phyloP scores from a whole-genome alignment of 2,329 filamentous ascomycete species.

The Fusarium palustre region DNA sequence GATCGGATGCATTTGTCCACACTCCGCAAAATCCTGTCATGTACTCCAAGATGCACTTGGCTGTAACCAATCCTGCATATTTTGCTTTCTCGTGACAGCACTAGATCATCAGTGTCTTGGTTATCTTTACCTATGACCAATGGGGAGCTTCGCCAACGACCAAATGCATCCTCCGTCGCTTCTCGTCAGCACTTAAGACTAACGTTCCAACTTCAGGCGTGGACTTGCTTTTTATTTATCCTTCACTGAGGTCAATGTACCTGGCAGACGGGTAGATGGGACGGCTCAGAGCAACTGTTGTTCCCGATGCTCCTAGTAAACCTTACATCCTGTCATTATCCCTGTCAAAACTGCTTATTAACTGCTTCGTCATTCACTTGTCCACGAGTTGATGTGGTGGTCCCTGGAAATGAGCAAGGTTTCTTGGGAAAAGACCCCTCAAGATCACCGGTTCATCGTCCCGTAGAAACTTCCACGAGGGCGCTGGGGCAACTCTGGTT shows the following conservation, averaged over 20 bases:
- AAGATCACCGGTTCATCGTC: conserved; percentile 29
- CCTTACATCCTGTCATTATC: conserved; percentile 27
- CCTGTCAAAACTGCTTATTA: conserved; percentile 36
- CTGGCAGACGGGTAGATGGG: conserved; percentile 23
- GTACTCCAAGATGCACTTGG: conserved; percentile 9
- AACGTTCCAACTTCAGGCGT: conserved; percentile 40
- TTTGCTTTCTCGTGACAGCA: conserved; percentile 8
- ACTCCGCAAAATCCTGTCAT: conserved; percentile 14
- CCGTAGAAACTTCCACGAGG: conserved; percentile 31
- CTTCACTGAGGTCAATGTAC: conserved; percentile 24
- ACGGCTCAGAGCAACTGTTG: conserved; percentile 23
- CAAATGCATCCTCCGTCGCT: not conserved
- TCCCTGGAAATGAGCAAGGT: conserved; percentile 21
- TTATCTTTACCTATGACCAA: not conserved
- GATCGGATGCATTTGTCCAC: conserved; percentile 17
- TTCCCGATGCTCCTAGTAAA: conserved; percentile 27
- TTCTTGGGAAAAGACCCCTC: conserved; percentile 13
- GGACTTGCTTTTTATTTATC: conserved; percentile 9
- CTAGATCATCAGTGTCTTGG: conserved; percentile 1
- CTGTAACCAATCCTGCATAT: conserved; percentile 13
- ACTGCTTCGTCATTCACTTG: conserved; percentile 37
- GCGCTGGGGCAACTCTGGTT: not conserved
- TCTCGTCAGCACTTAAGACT: conserved; percentile 24
- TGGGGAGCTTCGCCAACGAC: not conserved
- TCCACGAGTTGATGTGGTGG: conserved; percentile 19